Evolutionary conservation across 1,139 yeast genomes (phyloP).

Genomic region (Sugiyamaella japonica): DNA sequence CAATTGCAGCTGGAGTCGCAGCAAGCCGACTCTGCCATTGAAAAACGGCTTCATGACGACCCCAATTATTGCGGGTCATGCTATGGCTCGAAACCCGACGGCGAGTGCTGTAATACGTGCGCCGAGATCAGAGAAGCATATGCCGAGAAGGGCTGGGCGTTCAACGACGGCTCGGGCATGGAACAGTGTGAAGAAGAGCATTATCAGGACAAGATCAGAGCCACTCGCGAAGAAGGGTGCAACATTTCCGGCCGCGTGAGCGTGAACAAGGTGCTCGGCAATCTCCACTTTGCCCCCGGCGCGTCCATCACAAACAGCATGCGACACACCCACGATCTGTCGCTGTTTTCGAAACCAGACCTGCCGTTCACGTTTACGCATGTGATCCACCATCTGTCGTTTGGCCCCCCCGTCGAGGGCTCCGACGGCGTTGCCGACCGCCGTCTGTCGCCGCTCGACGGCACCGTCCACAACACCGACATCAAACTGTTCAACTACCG

Average conservation of each 20-base stretch:
- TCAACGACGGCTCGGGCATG: constrained; percentile 80
- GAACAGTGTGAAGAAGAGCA: constrained; percentile 92
- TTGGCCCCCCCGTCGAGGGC: constrained; percentile 60
- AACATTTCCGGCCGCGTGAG: constrained; percentile 75
- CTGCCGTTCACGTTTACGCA: constrained; percentile 67
- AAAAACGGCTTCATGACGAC: constrained; percentile 34
- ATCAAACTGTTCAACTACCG: constrained; percentile 66
- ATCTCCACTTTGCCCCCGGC: constrained; percentile 95
- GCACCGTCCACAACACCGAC: constrained; percentile 45
- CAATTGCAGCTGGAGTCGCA: constrained; percentile 38
- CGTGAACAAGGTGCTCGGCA: constrained; percentile 85
- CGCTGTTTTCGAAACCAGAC: constrained; percentile 58
- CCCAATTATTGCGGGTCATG: constrained; percentile 79
- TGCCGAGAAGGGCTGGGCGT: constrained; percentile 78
- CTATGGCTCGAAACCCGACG: constrained; percentile 72
- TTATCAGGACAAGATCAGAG: constrained; percentile 61
- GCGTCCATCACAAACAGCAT: constrained; percentile 55
- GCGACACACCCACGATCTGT: constrained; percentile 78
- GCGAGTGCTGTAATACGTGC: constrained; percentile 81
- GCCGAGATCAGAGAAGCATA: constrained; percentile 79
- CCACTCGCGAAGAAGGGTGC: constrained; percentile 79
- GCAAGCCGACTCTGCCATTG: constrained; percentile 26
- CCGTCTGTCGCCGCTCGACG: constrained; percentile 59
- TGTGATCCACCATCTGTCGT: constrained; percentile 72
- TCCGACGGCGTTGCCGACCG: constrained; percentile 37